Percentiles rank a stretch among this genome's conserved stretches.
These are phyloP conservation scores for Vigna mungo DNA, from an alignment of 306 rosid species.

Conservation along the genomic window DNA sequence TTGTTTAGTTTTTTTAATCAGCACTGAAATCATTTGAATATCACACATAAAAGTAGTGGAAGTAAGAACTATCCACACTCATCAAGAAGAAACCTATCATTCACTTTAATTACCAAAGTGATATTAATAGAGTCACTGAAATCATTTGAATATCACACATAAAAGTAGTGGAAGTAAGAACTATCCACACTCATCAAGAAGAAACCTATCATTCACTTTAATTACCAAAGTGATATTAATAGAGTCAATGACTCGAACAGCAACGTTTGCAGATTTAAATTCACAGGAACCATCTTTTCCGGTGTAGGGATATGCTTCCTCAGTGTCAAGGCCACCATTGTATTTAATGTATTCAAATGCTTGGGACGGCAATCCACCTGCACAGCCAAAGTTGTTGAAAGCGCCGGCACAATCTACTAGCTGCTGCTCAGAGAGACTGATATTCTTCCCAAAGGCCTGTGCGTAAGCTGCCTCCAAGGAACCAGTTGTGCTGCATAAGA, in stretches of 20 bases:
- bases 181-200: constrained; percentile 8
- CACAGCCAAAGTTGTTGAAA: constrained; percentile 91
- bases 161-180: background rate
- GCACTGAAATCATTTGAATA: constrained; percentile 22
- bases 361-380: constrained; percentile 95
- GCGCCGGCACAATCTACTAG: constrained; percentile 91
- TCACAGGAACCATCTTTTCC: constrained; percentile 65
- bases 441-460: constrained; percentile 70
- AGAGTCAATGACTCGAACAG: constrained; percentile 66
- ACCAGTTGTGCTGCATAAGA: constrained; percentile 83
- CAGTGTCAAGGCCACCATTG: constrained; percentile 94
- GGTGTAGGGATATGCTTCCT: constrained; percentile 84
- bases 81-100: constrained; percentile 28
- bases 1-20: too few relatives aligned
- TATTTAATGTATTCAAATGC: constrained; percentile 93
- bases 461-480: constrained; percentile 91
- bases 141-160: constrained; percentile 26
- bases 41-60: background rate
- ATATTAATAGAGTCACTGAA: constrained; percentile 82
- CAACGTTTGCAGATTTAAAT: constrained; percentile 71
- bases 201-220: constrained; percentile 21
- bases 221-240: constrained; percentile 86
- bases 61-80: background rate
- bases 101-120: constrained; percentile 63
- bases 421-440: constrained; percentile 97